Evolutionary conservation across 352 stramenopile genomes (phyloP), one percentile per base, ranked within the genome.

Genomic region (Globisporangium nunn): DNA sequence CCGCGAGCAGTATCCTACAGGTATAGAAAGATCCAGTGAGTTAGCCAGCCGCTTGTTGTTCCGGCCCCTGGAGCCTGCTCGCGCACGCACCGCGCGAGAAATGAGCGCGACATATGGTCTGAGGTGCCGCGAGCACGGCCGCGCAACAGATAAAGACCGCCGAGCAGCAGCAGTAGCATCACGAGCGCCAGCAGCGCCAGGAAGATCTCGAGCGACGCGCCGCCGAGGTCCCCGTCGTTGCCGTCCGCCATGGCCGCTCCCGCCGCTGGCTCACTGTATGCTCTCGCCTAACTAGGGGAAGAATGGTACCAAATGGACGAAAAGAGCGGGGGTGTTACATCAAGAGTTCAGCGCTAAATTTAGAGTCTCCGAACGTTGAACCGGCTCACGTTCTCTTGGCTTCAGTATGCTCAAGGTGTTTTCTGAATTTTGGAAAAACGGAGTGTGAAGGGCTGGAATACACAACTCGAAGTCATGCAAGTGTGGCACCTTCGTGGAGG

Each of bases 131-230:
- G 62, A 30, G 71, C 61, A 31, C 72, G 81, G 39, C 80, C 73
- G 50, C 76, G 78, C 30, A 91, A 61, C 58, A 91, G 70, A 60
- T 85, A 91, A 40, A 88, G 64, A 0, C 75, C 78, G 35, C 78
- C 78, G 33, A 78, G 58, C 30, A 91, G 71, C 45, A 91, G 66
- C 53, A 88, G 68, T 60, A 91, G 61, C 54, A 91, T 68, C 52
- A 86, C 76, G 45, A 85, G 57, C 15, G 78, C 67, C 65, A 91
- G 73, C 64, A 91, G 72, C 35, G 75, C 74, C 41, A 91, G 72
- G 58, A 91, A 71, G 45, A 88, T 66, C 53, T 82, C 77, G 75
- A 91, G 87, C 45, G 67, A 75, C 33, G 62, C 52, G 35, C 46
- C 55, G 12, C 55, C 55, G 7, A 61, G 35, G 8, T 40, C 35